Evolutionary conservation across 2,329 filamentous ascomycete genomes (phyloP).

Genomic region (Xylariomycetidae sp.): DNA sequence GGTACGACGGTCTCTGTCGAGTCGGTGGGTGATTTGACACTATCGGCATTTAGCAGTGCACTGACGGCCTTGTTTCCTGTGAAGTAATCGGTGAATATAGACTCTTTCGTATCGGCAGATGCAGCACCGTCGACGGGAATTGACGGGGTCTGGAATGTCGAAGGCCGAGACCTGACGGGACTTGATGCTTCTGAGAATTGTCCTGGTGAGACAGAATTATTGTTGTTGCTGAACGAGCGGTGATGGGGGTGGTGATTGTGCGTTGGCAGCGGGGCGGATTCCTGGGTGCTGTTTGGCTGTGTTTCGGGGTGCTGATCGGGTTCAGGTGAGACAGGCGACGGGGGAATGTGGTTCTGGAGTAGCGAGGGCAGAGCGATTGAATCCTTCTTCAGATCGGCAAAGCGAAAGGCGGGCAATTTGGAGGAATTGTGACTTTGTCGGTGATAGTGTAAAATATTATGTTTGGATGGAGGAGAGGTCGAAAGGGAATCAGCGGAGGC

Average conservation of each 20-base stretch:
- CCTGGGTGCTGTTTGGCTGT: constrained; percentile 17
- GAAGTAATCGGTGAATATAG: too few relatives aligned
- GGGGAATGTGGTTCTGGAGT: constrained; percentile 31
- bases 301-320: constrained; percentile 24
- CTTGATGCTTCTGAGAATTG: constrained; percentile 20
- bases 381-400: constrained; percentile 42
- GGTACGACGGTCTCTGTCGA: constrained; percentile 24
- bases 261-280: constrained; percentile 18
- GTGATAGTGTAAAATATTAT: constrained; percentile 37
- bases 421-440: constrained; percentile 51
- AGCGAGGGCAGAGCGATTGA: constrained; percentile 29
- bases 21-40: constrained; percentile 22
- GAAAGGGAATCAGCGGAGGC: background rate
- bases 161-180: constrained; percentile 29
- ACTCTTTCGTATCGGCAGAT: constrained; percentile 21
- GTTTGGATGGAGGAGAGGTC: constrained; percentile 8
- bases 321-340: constrained; percentile 36
- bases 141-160: constrained; percentile 34
- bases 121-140: constrained; percentile 19
- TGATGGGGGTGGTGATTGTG: constrained; percentile 14
- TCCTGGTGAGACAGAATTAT: constrained; percentile 19
- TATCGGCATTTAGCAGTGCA: constrained; percentile 10
- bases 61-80: constrained; percentile 10
- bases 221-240: constrained; percentile 14
- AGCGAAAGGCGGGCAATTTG: constrained; percentile 51